Evolutionary conservation across 2,329 filamentous ascomycete genomes (phyloP).

Genomic region (Xylariaceae sp.): DNA sequence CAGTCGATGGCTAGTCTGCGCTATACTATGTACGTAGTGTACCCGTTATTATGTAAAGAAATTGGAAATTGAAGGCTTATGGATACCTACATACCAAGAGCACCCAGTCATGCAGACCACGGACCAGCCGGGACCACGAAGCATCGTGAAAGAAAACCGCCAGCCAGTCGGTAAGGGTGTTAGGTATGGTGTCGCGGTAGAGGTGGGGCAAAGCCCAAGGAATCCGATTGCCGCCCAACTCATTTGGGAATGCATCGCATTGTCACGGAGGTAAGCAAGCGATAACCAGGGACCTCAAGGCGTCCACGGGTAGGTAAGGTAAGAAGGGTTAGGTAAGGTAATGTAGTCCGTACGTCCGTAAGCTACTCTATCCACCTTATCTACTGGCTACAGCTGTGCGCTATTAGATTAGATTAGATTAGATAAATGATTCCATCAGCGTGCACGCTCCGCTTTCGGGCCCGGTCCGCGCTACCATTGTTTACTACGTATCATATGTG

Average conservation of each 20-base stretch:
- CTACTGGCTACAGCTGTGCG: no score
- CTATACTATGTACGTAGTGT: no score
- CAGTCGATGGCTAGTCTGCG: neutral
- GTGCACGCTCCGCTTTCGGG: constrained; percentile 17
- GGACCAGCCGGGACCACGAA: neutral
- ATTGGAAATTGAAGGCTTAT: neutral
- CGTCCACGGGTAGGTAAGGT: no score
- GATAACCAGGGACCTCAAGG: no score
- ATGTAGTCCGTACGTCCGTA: no score
- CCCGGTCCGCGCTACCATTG: constrained; percentile 2
- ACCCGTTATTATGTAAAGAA: neutral
- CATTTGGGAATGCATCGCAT: neutral
- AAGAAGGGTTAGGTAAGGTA: no score
- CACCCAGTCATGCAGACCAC: constrained; percentile 8
- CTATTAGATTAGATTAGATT: neutral
- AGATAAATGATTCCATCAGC: neutral
- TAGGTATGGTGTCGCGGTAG: neutral
- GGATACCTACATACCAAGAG: neutral
- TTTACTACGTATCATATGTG: neutral
- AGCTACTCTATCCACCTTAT: no score
- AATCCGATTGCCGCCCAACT: neutral
- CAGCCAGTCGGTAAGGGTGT: neutral
- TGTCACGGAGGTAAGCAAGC: no score
- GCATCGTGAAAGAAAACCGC: constrained; percentile 5
- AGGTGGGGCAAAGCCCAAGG: neutral